These are phyloP conservation scores for Lumnitzera littorea DNA, from an alignment of 345 rosid genomes.

Conservation along the genomic window DNA sequence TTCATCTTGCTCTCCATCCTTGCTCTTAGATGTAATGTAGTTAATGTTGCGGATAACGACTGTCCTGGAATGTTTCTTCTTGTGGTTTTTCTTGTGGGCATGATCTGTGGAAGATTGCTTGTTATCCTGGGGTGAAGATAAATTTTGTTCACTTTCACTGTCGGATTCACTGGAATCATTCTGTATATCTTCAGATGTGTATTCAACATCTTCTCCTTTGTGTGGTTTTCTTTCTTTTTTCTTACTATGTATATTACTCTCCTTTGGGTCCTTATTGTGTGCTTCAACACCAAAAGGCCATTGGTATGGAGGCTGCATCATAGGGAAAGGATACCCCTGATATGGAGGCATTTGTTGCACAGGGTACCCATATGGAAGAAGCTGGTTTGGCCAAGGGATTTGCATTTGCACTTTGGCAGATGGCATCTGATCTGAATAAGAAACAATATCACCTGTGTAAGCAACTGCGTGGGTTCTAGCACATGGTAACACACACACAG, in stretches of 20 bases:
- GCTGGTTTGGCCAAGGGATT: conserved; percentile 63
- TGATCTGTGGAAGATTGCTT: conserved; percentile 33
- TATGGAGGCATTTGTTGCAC: conserved; percentile 44
- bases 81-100: conserved; percentile 32
- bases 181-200: conserved; percentile 30
- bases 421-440: conserved; percentile 23
- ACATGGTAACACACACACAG: too few species aligned
- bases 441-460: conserved; percentile 40
- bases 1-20: conserved; percentile 37
- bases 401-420: conserved; percentile 40
- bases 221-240: conserved; percentile 14
- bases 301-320: conserved; percentile 40
- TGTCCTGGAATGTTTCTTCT: conserved; percentile 57
- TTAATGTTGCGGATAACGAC: conserved; percentile 82
- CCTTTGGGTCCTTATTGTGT: conserved; percentile 7
- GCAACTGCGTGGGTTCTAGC: neutral
- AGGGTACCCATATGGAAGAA: conserved; percentile 57
- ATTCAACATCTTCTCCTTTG: conserved; percentile 27
- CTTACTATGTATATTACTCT: neutral
- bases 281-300: conserved; percentile 30
- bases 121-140: conserved; percentile 28
- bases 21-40: conserved; percentile 75
- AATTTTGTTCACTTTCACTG: conserved; percentile 44
- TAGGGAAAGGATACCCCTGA: conserved; percentile 66
- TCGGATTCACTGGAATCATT: conserved; percentile 49